Conservation (phyloP, 768 basidiomycete species). For the Boletus rufocinnamomeus region DNA sequence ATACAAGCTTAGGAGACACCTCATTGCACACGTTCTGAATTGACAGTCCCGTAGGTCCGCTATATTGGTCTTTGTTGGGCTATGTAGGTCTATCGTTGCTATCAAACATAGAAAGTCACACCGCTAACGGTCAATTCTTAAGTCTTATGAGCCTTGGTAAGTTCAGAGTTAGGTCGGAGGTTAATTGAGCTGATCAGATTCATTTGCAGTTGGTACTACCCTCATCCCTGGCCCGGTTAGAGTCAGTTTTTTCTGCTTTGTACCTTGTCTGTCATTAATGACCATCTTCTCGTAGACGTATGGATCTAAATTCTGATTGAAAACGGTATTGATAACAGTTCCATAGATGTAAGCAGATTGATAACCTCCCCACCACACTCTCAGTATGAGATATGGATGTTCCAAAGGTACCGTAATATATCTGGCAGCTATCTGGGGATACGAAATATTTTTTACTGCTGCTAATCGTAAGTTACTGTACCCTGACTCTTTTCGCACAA, state of each 20-base stretch:
- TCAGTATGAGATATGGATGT: neutral
- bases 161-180: neutral
- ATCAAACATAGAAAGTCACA: neutral
- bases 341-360: constrained; percentile 3
- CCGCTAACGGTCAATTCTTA: neutral
- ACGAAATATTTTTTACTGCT: neutral
- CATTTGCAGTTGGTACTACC: too few relatives aligned
- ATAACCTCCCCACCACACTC: too few relatives aligned
- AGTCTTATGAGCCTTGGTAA: neutral
- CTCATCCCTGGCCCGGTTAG: too few relatives aligned
- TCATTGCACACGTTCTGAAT: too few relatives aligned
- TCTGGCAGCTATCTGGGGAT: neutral
- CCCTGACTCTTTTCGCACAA: too few relatives aligned
- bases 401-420: neutral
- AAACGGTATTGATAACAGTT: neutral
- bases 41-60: constrained; percentile 2
- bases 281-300: neutral
- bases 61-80: constrained; percentile 3
- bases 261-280: neutral
- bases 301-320: neutral
- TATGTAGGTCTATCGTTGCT: constrained; percentile 1
- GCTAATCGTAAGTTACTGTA: neutral
- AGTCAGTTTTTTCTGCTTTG: neutral
- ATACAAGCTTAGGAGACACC: too few relatives aligned
- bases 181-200: neutral